Percentiles rank a stretch among this genome's conserved stretches.
phyloP scores from a whole-genome alignment of 306 rosid genomes.

The Crotalaria pallida region DNA sequence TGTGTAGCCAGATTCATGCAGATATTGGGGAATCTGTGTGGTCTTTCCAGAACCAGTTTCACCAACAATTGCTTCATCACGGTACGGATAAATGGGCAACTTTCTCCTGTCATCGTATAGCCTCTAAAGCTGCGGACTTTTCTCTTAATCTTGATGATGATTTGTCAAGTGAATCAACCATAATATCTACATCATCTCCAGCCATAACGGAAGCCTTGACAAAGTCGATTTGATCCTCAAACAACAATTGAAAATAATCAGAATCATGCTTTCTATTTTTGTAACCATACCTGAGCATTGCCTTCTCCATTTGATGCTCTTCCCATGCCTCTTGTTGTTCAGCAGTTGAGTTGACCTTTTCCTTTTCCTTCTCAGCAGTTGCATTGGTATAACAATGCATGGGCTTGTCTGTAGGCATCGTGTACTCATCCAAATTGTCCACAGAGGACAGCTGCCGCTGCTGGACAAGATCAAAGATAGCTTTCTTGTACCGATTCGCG shows the following conservation, averaged over 20 bases:
- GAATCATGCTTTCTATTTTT: slow-evolving; percentile 73
- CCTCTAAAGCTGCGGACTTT: slow-evolving; percentile 69
- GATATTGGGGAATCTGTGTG: too few species aligned
- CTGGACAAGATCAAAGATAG: slow-evolving; percentile 65
- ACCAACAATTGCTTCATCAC: slow-evolving; percentile 85
- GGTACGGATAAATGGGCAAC: slow-evolving; percentile 69
- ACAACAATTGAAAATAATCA: slow-evolving; percentile 81
- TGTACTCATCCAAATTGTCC: slow-evolving; percentile 72
- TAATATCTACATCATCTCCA: slow-evolving; percentile 69
- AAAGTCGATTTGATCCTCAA: slow-evolving; percentile 94
- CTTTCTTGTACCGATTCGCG: slow-evolving; percentile 77
- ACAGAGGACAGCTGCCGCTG: slow-evolving; percentile 64
- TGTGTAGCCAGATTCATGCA: too few species aligned
- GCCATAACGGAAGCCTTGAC: slow-evolving; percentile 85
- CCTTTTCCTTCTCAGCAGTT: too few species aligned
- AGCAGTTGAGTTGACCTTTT: too few species aligned
- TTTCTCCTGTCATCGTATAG: slow-evolving; percentile 73
- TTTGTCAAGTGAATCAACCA: too few species aligned
- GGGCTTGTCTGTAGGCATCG: slow-evolving; percentile 94
- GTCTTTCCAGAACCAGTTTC: too few species aligned
- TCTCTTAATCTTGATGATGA: too few species aligned
- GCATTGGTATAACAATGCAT: slow-evolving; percentile 27
- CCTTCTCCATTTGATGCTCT: slow-evolving; percentile 93
- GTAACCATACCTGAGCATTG: slow-evolving; percentile 70
- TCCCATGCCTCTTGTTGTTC: slow-evolving; percentile 99